Percentiles rank a stretch among this genome's conserved stretches.
Evolutionary conservation across 139 green algal genomes (phyloP).

Genomic region (Eudorina sp.): DNA sequence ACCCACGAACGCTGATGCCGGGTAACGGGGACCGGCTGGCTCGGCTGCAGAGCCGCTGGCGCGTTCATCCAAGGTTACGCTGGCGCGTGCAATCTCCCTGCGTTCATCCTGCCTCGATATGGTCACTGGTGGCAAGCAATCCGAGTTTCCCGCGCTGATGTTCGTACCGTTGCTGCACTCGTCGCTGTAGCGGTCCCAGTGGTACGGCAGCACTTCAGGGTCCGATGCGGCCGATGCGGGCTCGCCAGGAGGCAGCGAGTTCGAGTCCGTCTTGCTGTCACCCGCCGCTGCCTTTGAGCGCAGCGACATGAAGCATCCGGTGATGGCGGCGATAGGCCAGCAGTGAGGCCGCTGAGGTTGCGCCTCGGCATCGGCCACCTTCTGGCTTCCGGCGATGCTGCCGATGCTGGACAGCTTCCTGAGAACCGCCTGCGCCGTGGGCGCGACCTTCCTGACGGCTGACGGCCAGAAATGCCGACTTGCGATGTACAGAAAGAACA

Average conservation of each 20-base stretch:
- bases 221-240: too few species aligned
- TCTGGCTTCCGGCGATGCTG: too few species aligned
- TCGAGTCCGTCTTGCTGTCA: too few species aligned
- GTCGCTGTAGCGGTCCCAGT: too few species aligned
- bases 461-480: background rate
- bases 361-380: too few species aligned
- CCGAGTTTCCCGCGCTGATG: background rate
- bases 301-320: too few species aligned
- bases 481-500: background rate
- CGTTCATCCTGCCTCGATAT: too few species aligned
- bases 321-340: background rate
- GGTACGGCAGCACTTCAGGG: too few species aligned
- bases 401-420: background rate
- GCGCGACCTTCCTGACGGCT: background rate
- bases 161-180: background rate
- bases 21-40: too few species aligned
- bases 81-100: background rate
- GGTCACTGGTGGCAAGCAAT: background rate
- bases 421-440: background rate
- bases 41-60: background rate
- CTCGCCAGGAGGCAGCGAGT: too few species aligned
- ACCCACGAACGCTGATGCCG: too few species aligned
- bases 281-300: too few species aligned
- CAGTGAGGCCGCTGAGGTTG: background rate
- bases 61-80: background rate